These are phyloP conservation scores for Aspergillus wentii DNA, from an alignment of 495 filamentous ascomycete species.

Conservation along the genomic window DNA sequence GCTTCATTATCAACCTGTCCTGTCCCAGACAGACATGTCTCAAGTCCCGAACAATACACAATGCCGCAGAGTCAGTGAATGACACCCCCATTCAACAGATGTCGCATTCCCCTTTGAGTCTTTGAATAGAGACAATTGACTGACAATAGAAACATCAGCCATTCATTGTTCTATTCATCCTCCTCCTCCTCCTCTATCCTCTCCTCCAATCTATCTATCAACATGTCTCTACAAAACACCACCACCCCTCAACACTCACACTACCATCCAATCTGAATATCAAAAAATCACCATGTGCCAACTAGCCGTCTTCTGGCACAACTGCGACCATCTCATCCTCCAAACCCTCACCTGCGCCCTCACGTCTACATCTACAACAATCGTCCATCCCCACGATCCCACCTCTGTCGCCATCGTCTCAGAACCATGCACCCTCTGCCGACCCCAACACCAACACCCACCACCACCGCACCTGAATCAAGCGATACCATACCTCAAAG, in stretches of 20 bases:
- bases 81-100: no score
- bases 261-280: background rate
- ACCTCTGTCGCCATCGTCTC: background rate
- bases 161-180: background rate
- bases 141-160: no score
- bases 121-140: no score
- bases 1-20: no score
- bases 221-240: background rate
- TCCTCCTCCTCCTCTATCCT: background rate
- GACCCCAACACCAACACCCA: no score
- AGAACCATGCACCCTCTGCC: background rate
- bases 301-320: background rate
- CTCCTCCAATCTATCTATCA: background rate
- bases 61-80: no score
- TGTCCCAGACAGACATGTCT: no score
- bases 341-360: background rate
- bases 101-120: no score
- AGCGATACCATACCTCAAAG: no score
- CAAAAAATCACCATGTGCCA: background rate
- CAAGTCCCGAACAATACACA: no score
- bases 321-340: constrained; percentile 1
- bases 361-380: background rate
- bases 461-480: no score
- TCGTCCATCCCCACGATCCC: background rate
- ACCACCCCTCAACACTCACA: background rate